Evolutionary conservation across 1,284 basidiomycete species (phyloP).

Genomic region (Sparassis latifolia): DNA sequence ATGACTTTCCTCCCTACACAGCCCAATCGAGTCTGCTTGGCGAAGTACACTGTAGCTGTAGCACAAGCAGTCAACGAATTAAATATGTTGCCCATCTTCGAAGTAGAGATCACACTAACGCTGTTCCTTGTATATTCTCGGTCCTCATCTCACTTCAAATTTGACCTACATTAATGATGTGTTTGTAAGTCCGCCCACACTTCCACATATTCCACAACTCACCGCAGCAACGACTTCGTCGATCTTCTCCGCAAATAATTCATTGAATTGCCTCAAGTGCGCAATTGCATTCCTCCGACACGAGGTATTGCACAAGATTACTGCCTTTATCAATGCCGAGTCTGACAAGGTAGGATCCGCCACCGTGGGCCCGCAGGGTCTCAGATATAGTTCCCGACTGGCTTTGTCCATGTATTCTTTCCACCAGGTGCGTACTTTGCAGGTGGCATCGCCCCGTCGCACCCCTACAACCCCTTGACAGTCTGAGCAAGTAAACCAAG

Average conservation of each 20-base stretch:
- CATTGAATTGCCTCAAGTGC: neutral
- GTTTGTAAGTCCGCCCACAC: too few relatives aligned
- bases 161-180: too few relatives aligned
- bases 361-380: neutral
- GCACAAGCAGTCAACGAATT: too few relatives aligned
- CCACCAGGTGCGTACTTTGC: neutral
- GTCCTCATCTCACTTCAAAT: too few relatives aligned
- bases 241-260: neutral
- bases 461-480: neutral
- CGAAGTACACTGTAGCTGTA: too few relatives aligned
- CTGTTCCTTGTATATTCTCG: too few relatives aligned
- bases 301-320: neutral
- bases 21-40: too few relatives aligned
- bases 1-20: too few relatives aligned
- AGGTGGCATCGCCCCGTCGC: neutral
- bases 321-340: neutral
- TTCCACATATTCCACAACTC: neutral
- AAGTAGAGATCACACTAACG: too few relatives aligned
- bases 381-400: neutral
- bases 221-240: neutral
- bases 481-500: neutral
- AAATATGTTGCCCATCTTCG: too few relatives aligned
- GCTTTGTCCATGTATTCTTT: neutral
- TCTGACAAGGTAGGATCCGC: neutral
- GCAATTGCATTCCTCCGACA: neutral